Percentiles rank a stretch among this genome's conserved stretches.
phyloP scores from a whole-genome alignment of 257 asterid species.

The Cordia subcordata region DNA sequence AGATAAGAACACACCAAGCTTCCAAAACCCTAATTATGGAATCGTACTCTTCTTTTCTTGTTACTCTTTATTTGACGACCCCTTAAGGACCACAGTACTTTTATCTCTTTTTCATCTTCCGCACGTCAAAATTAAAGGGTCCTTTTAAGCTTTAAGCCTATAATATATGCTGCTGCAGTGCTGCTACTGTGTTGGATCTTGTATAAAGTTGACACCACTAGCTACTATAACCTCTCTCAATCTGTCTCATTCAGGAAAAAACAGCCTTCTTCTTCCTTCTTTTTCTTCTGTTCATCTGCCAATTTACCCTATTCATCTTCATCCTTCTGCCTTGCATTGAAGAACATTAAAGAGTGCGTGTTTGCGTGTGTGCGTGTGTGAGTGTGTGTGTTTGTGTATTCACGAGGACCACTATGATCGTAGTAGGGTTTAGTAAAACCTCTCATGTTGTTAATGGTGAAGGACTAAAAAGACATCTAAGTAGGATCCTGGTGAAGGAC shows the following conservation, averaged over 20 bases:
- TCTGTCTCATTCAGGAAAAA: constrained; percentile 22
- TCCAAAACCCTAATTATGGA: constrained; percentile 31
- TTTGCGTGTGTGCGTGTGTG: too few species aligned
- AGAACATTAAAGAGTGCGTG: too few species aligned
- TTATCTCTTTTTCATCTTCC: neutral
- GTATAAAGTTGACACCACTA: constrained; percentile 13
- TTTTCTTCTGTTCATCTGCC: constrained; percentile 6
- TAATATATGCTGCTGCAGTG: too few species aligned
- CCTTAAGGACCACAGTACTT: too few species aligned
- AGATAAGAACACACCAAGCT: constrained; percentile 15
- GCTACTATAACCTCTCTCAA: neutral
- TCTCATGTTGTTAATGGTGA: too few species aligned
- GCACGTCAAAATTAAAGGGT: constrained; percentile 11
- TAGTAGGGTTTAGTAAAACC: too few species aligned
- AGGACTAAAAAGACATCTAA: too few species aligned
- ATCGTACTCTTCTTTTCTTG: neutral
- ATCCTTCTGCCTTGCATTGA: neutral
- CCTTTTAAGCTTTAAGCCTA: constrained; percentile 25
- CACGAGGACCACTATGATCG: too few species aligned
- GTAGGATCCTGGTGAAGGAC: too few species aligned
- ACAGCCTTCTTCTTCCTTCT: constrained; percentile 13
- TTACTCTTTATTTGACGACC: too few species aligned
- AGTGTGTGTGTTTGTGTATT: too few species aligned
- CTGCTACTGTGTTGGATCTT: constrained; percentile 34
- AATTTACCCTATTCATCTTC: neutral